These are phyloP conservation scores for Linum tenue DNA, from an alignment of 345 rosid species.

Conservation along the genomic window DNA sequence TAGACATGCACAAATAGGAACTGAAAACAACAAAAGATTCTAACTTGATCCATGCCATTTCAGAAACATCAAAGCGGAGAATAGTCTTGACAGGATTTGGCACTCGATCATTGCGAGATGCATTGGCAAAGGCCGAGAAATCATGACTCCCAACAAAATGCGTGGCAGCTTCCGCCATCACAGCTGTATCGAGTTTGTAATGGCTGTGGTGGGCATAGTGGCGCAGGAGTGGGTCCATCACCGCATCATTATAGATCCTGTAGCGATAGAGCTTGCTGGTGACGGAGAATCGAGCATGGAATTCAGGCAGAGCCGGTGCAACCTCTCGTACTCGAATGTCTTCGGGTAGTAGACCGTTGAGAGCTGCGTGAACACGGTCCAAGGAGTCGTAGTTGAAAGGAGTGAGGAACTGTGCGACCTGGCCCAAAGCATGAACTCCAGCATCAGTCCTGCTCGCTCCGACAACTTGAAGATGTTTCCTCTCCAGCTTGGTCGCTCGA, in stretches of 20 bases:
- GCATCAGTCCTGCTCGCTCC: conserved; percentile 89
- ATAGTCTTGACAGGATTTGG: conserved; percentile 67
- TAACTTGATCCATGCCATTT: conserved; percentile 41
- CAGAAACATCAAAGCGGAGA: conserved; percentile 46
- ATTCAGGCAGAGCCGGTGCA: conserved; percentile 61
- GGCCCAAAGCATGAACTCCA: conserved; percentile 98
- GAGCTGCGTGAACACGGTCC: conserved; percentile 60
- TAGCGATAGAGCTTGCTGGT: conserved; percentile 65
- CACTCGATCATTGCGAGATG: conserved; percentile 54
- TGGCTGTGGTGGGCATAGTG: conserved; percentile 50
- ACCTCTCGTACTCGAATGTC: conserved; percentile 80
- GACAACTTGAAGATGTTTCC: conserved; percentile 59
- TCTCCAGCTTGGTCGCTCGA: conserved; percentile 51
- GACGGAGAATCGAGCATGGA: conserved; percentile 82
- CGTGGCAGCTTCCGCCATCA: conserved; percentile 64
- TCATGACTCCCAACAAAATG: conserved; percentile 60
- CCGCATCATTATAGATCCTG: conserved; percentile 58
- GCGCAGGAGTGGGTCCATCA: conserved; percentile 85
- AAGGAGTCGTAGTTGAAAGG: conserved; percentile 69
- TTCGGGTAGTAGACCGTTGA: conserved; percentile 74
- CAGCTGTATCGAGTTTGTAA: conserved; percentile 47
- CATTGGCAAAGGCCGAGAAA: conserved; percentile 83
- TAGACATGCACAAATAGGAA: not conserved
- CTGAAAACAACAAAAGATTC: not conserved
- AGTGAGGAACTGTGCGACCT: conserved; percentile 90